A percentile compares a stretch with the other conserved stretches of the same genome.
Conservation (phyloP, 331 rosid genomes). For the Acacia concinna region DNA sequence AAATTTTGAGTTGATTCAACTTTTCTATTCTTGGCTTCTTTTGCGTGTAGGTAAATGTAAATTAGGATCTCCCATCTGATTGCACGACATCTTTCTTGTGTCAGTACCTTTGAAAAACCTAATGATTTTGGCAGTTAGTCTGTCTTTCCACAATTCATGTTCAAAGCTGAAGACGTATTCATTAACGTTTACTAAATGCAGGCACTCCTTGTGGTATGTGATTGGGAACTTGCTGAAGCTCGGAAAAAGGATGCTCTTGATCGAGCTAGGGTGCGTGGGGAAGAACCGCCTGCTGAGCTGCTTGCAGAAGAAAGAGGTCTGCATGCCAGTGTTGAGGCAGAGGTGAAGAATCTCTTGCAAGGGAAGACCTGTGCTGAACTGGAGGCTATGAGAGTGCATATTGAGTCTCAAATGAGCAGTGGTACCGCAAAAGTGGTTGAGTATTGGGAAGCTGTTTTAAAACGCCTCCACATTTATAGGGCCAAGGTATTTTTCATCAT, state of each 20-base stretch:
- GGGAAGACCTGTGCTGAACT: slow-evolving; percentile 74
- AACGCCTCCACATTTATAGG: slow-evolving; percentile 84
- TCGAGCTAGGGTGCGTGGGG: slow-evolving; percentile 98
- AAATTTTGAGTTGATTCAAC: not conserved
- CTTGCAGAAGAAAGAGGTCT: slow-evolving; percentile 98
- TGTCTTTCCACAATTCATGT: slow-evolving; percentile 13
- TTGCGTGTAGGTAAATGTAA: not conserved
- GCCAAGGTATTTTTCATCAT: slow-evolving; percentile 73
- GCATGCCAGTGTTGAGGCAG: slow-evolving; percentile 86
- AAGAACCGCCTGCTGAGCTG: slow-evolving; percentile 91
- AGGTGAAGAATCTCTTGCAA: slow-evolving; percentile 70
- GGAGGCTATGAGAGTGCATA: slow-evolving; percentile 68
- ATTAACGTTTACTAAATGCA: slow-evolving; percentile 39
- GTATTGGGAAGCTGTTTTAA: slow-evolving; percentile 92
- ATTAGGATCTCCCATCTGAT: not conserved
- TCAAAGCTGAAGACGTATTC: slow-evolving; percentile 21
- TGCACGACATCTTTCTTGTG: not conserved
- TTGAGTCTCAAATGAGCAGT: slow-evolving; percentile 86
- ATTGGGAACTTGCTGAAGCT: slow-evolving; percentile 96
- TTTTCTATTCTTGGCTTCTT: not conserved
- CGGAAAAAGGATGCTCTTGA: slow-evolving; percentile 84
- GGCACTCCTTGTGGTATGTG: slow-evolving; percentile 93
- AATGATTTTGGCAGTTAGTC: slow-evolving; percentile 11
- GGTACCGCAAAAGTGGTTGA: slow-evolving; percentile 96
- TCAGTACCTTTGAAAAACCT: slow-evolving; percentile 27